Percentiles rank a stretch among this genome's conserved stretches.
Evolutionary conservation across 352 stramenopile genomes (phyloP).

Genomic region (Phytophthora citrophthora): DNA sequence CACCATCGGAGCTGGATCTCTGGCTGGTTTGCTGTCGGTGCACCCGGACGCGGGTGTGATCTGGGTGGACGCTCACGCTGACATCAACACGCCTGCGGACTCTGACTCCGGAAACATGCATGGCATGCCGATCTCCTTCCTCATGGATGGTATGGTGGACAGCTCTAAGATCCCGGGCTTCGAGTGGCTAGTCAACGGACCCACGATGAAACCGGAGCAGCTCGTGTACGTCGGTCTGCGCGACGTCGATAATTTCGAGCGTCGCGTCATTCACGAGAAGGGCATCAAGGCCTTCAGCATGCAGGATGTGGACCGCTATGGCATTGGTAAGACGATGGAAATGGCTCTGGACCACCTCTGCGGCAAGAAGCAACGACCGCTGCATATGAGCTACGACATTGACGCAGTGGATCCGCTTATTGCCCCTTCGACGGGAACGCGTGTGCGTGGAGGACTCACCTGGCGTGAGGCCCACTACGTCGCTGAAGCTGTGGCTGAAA

Average conservation of each 20-base stretch:
- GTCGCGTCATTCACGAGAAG: slow-evolving; percentile 90
- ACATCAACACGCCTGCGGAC: slow-evolving; percentile 96
- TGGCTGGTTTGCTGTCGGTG: slow-evolving; percentile 92
- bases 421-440: slow-evolving; percentile 96
- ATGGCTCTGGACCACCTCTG: slow-evolving; percentile 95
- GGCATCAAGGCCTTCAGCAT: slow-evolving; percentile 97
- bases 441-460: slow-evolving; percentile 94
- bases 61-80: slow-evolving; percentile 98
- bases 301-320: slow-evolving; percentile 96
- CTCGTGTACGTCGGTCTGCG: slow-evolving; percentile 97
- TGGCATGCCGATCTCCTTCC: slow-evolving; percentile 96
- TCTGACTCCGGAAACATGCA: slow-evolving; percentile 97
- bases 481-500: slow-evolving; percentile 92
- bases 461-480: slow-evolving; percentile 98
- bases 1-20: slow-evolving; percentile 93
- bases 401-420: slow-evolving; percentile 96
- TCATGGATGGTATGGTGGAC: slow-evolving; percentile 93
- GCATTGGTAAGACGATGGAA: slow-evolving; percentile 97
- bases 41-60: slow-evolving; percentile 95
- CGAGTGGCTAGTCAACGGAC: slow-evolving; percentile 91
- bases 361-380: slow-evolving; percentile 84
- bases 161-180: slow-evolving; percentile 92
- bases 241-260: slow-evolving; percentile 94
- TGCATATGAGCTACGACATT: slow-evolving; percentile 99
- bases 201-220: slow-evolving; percentile 82